Percentiles rank a stretch among this genome's conserved stretches.
Evolutionary conservation across 2,329 filamentous ascomycete species (phyloP).

Genomic region (Phyllosticta capitalensis): DNA sequence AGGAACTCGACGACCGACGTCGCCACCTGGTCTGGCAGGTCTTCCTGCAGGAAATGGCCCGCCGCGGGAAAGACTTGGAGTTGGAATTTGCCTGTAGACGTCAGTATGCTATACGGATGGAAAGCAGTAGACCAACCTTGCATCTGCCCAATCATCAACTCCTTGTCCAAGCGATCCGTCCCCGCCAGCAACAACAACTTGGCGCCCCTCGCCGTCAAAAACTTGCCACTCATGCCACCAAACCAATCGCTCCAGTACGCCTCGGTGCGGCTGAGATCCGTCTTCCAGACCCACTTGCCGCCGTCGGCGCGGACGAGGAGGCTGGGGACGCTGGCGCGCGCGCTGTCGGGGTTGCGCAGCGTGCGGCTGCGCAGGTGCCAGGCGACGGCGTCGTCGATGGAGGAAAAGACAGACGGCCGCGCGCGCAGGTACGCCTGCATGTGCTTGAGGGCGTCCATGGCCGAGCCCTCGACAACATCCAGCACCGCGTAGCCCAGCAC

Average conservation of each 20-base stretch:
- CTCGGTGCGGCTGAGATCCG: conserved; percentile 72
- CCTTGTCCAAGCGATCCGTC: conserved; percentile 82
- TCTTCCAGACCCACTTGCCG: conserved; percentile 67
- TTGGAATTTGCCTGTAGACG: conserved; percentile 73
- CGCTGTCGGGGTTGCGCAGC: conserved; percentile 73
- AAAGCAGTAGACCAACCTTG: conserved; percentile 53
- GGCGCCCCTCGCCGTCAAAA: conserved; percentile 68
- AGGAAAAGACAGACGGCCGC: conserved; percentile 69
- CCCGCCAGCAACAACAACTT: conserved; percentile 80
- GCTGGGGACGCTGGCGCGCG: conserved; percentile 76
- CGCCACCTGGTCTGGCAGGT: conserved; percentile 83
- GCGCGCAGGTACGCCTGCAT: conserved; percentile 89
- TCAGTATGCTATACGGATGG: too few species aligned
- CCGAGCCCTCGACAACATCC: conserved; percentile 90
- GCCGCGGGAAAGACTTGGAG: conserved; percentile 90
- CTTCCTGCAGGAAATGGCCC: conserved; percentile 94
- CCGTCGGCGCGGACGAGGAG: conserved; percentile 47
- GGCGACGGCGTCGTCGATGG: conserved; percentile 69
- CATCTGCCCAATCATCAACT: conserved; percentile 94
- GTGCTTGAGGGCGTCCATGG: conserved; percentile 85
- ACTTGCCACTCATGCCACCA: conserved; percentile 75
- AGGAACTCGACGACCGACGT: conserved; percentile 82
- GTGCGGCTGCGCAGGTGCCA: conserved; percentile 91
- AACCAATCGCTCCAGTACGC: conserved; percentile 96
- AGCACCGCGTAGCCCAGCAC: conserved; percentile 81